These are phyloP conservation scores for Auricularia sp. DNA, from an alignment of 768 basidiomycete species.

Conservation along the genomic window DNA sequence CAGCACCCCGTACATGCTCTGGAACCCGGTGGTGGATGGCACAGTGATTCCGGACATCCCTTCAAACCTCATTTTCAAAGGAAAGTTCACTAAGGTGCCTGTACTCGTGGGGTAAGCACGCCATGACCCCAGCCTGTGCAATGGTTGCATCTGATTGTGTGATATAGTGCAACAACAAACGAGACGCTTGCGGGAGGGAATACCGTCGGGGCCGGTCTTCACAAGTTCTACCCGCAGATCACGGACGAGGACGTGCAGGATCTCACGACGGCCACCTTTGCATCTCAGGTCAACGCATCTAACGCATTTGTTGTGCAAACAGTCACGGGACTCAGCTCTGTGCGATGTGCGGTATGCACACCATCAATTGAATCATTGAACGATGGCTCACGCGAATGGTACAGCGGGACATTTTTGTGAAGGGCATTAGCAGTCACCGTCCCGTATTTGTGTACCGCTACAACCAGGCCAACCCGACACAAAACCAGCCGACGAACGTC, in stretches of 20 bases:
- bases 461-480: slow-evolving; percentile 43
- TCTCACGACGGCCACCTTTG: slow-evolving; percentile 31
- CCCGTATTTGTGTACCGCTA: slow-evolving; percentile 46
- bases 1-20: slow-evolving; percentile 33
- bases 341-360: slow-evolving; percentile 43
- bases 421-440: slow-evolving; percentile 12
- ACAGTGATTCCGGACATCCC: slow-evolving; percentile 41
- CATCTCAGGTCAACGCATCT: slow-evolving; percentile 30
- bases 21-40: slow-evolving; percentile 47
- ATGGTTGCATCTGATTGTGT: not conserved
- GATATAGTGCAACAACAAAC: slow-evolving; percentile 43
- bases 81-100: slow-evolving; percentile 40
- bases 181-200: slow-evolving; percentile 41
- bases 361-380: not conserved
- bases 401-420: not conserved
- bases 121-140: slow-evolving; percentile 8
- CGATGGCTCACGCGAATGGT: not conserved
- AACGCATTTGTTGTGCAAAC: slow-evolving; percentile 18
- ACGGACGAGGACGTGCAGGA: slow-evolving; percentile 28
- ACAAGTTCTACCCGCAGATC: slow-evolving; percentile 35
- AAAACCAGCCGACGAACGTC: slow-evolving; percentile 20
- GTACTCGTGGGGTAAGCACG: slow-evolving; percentile 47
- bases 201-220: slow-evolving; percentile 28
- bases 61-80: slow-evolving; percentile 32
- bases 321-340: slow-evolving; percentile 37